Evolutionary conservation across 768 basidiomycete genomes (phyloP), one percentile per base, ranked within the genome.

Genomic region (Russula olivacea): DNA sequence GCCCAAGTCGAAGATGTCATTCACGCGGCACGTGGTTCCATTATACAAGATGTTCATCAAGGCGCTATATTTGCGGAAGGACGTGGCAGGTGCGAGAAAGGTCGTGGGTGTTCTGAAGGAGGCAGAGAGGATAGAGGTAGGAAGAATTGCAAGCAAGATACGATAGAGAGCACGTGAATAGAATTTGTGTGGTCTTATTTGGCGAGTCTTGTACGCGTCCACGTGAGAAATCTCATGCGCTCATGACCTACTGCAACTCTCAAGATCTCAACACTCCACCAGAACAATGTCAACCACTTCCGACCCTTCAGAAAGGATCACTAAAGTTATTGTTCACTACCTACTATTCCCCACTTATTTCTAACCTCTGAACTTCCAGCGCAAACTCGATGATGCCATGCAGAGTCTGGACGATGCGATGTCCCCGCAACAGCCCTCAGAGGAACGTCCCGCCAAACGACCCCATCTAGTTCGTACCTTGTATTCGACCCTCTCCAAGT

Each of bases 311-410:
- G 58, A 63, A 40, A 54, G 57, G 38, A 40, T 25, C 3, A 54
- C 54, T 23, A 63, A 63, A n/a, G 62, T 63, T 21, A 15, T 28
- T 47, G 34, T 54, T 21, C 17, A 2, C 28, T 5, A 21, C 15
- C 3, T 23, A 0, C 2, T 15, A 10, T 38, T 23, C 23, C 11
- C 25, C 10, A 15, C 4, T 38, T n/a, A 36, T n/a, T 28, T 54
- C 23, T 53, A n/a, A 63, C 47, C 21, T 38, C 10, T 19, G 17
- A 15, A 34, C 19, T 60, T 54, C 28, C 63, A 92, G 88, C 81
- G 91, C 54, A 93, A 92, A 74, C 81, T 92, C 53, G 86, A 90
- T 63, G 90, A 92, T 74, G 91, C 88, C 34, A 82, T 93, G 62
- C 83, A 86, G 57, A 79, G 75, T 47, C 72, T 93, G 56, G 91